A percentile compares a stretch with the other conserved stretches of the same genome.
Conservation (phyloP, 2,329 filamentous ascomycete species). For the Microsporum audouinii region DNA sequence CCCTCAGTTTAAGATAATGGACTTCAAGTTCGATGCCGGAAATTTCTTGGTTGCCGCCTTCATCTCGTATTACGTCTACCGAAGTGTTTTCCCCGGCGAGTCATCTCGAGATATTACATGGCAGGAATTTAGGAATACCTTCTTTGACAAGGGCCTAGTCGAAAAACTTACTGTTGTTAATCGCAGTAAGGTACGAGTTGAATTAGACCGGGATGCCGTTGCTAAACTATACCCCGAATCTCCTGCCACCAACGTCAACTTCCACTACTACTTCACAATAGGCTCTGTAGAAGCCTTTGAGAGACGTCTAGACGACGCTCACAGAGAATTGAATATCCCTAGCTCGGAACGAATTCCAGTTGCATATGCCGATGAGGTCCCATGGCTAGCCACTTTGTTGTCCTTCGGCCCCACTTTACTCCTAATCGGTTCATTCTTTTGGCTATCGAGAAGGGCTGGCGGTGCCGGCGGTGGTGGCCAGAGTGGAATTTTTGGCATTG, state of each 20-base stretch:
- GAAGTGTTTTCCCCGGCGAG: conserved; percentile 55
- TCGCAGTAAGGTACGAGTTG: conserved; percentile 64
- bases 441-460: conserved; percentile 63
- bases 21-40: conserved; percentile 44
- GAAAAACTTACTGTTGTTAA: conserved; percentile 80
- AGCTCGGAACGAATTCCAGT: conserved; percentile 83
- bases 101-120: conserved; percentile 77
- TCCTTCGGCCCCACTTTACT: conserved; percentile 80
- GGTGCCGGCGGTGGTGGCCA: conserved; percentile 53
- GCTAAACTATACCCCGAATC: conserved; percentile 65
- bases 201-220: conserved; percentile 64
- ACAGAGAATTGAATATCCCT: conserved; percentile 77
- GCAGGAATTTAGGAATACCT: conserved; percentile 90
- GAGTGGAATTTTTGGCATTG: conserved; percentile 86
- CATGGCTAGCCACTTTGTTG: conserved; percentile 59
- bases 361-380: conserved; percentile 67
- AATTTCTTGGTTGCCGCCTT: conserved; percentile 48
- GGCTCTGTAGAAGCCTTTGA: conserved; percentile 92
- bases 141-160: conserved; percentile 90
- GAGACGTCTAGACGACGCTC: conserved; percentile 73
- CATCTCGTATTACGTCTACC: conserved; percentile 52
- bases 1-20: conserved; percentile 28
- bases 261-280: conserved; percentile 89
- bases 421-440: conserved; percentile 72
- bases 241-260: conserved; percentile 53